Conservation (phyloP, 148 eudicot species). For the Linanthus parryae region DNA sequence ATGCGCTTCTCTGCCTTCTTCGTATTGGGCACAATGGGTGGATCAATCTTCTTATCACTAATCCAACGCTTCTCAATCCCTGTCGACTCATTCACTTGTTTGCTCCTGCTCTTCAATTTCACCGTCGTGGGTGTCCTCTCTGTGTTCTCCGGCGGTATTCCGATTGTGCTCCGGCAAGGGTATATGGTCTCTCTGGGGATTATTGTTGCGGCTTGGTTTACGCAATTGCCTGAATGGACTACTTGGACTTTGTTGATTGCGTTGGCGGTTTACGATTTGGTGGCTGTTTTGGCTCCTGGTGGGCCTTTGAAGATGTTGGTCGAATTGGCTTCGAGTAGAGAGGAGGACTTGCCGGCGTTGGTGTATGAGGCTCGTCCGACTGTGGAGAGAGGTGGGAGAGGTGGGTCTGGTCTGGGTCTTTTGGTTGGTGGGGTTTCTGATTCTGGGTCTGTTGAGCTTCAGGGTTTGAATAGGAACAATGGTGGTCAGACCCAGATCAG, state of each 20-base stretch:
- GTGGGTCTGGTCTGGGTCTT: slow-evolving; percentile 35
- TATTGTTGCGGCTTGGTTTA: slow-evolving; percentile 82
- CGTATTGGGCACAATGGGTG: slow-evolving; percentile 63
- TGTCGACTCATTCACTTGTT: slow-evolving; percentile 43
- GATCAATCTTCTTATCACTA: slow-evolving; percentile 51
- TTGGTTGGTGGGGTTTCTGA: slow-evolving; percentile 57
- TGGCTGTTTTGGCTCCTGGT: slow-evolving; percentile 88
- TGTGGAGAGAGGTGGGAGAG: slow-evolving; percentile 22
- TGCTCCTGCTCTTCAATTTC: slow-evolving; percentile 49
- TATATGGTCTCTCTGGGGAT: slow-evolving; percentile 77
- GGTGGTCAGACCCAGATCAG: slow-evolving; percentile 1
- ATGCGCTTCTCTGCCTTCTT: slow-evolving; percentile 72
- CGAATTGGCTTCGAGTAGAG: slow-evolving; percentile 65
- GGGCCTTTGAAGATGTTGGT: slow-evolving; percentile 87
- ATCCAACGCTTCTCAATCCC: slow-evolving; percentile 45
- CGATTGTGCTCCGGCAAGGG: slow-evolving; percentile 59
- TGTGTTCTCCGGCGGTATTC: slow-evolving; percentile 60
- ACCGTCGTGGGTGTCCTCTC: slow-evolving; percentile 58
- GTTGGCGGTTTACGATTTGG: slow-evolving; percentile 76
- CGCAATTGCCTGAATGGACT: slow-evolving; percentile 95
- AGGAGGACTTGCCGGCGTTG: slow-evolving; percentile 88
- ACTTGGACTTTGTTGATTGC: slow-evolving; percentile 87
- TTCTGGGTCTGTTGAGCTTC: slow-evolving; percentile 46
- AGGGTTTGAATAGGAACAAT: slow-evolving; percentile 16
- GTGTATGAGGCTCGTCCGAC: slow-evolving; percentile 80